phyloP scores from a whole-genome alignment of 73 alveolate species.

The Effrenium voratum region DNA sequence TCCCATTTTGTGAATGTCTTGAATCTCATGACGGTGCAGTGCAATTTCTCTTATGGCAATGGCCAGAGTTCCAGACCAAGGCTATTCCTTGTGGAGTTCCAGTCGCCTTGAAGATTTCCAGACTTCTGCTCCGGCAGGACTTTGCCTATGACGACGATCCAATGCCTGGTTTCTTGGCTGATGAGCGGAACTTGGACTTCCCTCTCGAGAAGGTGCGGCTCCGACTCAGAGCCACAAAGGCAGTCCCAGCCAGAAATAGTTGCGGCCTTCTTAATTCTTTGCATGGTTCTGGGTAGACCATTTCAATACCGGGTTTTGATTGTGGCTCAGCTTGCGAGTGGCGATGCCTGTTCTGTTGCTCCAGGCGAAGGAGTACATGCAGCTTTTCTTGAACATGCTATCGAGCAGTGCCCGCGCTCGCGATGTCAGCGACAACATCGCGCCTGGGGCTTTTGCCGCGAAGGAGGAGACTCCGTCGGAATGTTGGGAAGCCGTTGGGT shows the following conservation, averaged over 20 bases:
- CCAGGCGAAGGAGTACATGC: conserved; percentile 47
- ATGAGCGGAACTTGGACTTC: conserved; percentile 63
- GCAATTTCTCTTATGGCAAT: too few species aligned
- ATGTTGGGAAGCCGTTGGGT: not conserved
- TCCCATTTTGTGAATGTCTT: too few species aligned
- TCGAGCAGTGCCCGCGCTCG: not conserved
- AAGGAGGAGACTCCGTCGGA: not conserved
- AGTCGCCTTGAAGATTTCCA: not conserved
- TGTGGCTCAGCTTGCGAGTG: not conserved
- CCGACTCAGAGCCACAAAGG: not conserved
- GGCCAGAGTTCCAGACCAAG: too few species aligned
- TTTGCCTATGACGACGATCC: conserved; percentile 85
- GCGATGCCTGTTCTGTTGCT: not conserved
- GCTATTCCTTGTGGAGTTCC: not conserved
- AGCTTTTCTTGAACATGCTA: conserved; percentile 35
- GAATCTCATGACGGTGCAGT: too few species aligned
- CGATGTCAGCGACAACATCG: not conserved
- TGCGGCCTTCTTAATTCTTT: not conserved
- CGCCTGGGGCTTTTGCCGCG: not conserved
- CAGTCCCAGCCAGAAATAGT: not conserved
- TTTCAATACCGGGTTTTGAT: not conserved
- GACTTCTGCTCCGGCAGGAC: not conserved
- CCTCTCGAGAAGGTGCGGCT: conserved; percentile 69
- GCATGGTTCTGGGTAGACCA: too few species aligned
- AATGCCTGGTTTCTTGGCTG: conserved; percentile 70